Evolutionary conservation across 768 basidiomycete species (phyloP).

Genomic region (Mrakia frigida): DNA sequence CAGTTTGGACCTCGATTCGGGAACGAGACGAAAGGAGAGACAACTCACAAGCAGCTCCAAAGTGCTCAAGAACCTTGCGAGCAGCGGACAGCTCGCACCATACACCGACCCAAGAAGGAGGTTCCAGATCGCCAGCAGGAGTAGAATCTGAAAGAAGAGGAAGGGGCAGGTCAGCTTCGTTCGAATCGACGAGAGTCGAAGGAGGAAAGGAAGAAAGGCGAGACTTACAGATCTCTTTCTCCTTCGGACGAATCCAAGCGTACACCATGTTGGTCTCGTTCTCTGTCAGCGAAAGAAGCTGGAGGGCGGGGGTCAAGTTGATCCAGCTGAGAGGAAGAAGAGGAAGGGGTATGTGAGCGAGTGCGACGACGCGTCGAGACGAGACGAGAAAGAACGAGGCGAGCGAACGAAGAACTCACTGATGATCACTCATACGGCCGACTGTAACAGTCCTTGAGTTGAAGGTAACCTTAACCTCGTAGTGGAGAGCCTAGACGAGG

Average conservation of each 20-base stretch:
- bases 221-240: background rate
- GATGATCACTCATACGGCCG: background rate
- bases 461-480: background rate
- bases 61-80: background rate
- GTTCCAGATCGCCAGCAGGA: background rate
- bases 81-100: background rate
- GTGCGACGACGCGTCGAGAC: background rate
- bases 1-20: background rate
- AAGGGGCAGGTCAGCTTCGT: background rate
- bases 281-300: background rate
- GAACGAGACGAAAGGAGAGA: background rate
- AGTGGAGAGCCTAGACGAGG: background rate
- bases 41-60: background rate
- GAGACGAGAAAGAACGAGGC: too few species aligned
- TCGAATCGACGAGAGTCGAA: background rate
- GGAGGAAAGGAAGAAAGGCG: too few species aligned
- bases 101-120: slow-evolving; percentile 4
- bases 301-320: slow-evolving; percentile 4
- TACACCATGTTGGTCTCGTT: background rate
- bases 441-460: background rate
- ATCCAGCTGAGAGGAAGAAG: background rate
- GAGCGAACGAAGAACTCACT: background rate
- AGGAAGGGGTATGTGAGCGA: background rate
- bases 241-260: background rate
- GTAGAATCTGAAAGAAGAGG: background rate